Evolutionary conservation across 208 protist species (phyloP).

Genomic region (Tritrichomonas foetus): DNA sequence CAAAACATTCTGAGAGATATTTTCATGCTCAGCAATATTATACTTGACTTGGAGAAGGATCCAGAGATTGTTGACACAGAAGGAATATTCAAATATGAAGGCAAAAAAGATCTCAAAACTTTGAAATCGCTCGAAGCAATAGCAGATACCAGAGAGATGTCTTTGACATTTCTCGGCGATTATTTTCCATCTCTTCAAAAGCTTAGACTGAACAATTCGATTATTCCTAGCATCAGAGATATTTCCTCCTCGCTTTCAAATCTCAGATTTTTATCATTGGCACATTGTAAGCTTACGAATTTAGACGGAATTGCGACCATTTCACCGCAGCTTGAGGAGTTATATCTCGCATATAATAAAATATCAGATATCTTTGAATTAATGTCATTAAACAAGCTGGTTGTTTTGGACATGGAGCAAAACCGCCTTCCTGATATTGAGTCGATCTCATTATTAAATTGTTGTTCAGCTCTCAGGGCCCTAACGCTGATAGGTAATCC

Average conservation of each 20-base stretch:
- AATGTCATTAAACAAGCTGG: background rate
- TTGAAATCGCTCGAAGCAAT: background rate
- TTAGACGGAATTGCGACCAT: slow-evolving; percentile 7
- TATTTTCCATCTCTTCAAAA: background rate
- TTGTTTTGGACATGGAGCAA: background rate
- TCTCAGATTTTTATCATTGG: background rate
- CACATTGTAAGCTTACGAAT: background rate
- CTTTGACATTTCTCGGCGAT: slow-evolving; percentile 2
- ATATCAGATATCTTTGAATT: background rate
- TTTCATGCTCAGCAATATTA: no score
- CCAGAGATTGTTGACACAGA: no score
- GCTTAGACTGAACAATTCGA: slow-evolving; percentile 2
- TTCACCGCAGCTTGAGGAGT: background rate
- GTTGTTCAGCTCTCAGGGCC: background rate
- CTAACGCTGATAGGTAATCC: slow-evolving; percentile 26
- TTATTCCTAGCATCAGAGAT: slow-evolving; percentile 6
- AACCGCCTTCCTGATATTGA: background rate
- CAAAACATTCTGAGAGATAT: no score
- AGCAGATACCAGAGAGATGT: background rate
- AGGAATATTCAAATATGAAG: background rate
- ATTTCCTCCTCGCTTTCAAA: background rate
- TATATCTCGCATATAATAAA: slow-evolving; percentile 7
- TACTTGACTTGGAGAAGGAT: no score
- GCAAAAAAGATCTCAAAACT: background rate
- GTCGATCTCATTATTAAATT: background rate